Evolutionary conservation across 2,329 filamentous ascomycete genomes (phyloP).

Genomic region (Pseudocercospora vitis): DNA sequence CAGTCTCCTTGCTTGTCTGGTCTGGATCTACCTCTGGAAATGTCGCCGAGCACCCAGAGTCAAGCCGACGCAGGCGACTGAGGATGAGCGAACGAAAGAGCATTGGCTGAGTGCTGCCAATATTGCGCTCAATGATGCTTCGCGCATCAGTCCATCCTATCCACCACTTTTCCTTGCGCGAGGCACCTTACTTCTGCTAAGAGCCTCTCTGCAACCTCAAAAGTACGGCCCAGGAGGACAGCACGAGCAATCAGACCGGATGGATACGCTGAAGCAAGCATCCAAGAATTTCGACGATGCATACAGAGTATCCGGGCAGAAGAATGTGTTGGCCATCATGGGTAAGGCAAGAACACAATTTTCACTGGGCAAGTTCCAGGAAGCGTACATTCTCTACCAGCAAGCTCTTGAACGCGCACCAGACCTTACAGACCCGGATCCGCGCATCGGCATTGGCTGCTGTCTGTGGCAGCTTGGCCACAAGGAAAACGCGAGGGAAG

Average conservation of each 20-base stretch:
- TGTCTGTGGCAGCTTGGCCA: conserved; percentile 96
- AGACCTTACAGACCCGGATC: conserved; percentile 86
- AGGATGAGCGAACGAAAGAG: conserved; percentile 87
- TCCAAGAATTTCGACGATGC: conserved; percentile 95
- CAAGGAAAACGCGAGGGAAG: conserved; percentile 85
- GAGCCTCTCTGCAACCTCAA: conserved; percentile 79
- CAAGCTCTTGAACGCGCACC: conserved; percentile 83
- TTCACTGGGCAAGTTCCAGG: conserved; percentile 79
- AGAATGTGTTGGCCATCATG: conserved; percentile 89
- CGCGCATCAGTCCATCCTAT: conserved; percentile 87
- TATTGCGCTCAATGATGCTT: conserved; percentile 89
- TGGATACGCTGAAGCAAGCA: conserved; percentile 79
- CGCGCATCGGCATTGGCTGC: conserved; percentile 91
- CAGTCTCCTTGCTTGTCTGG: conserved; percentile 78
- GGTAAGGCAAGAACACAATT: conserved; percentile 86
- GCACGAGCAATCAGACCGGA: conserved; percentile 67
- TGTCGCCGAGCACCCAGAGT: conserved; percentile 75
- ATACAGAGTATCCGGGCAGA: conserved; percentile 75
- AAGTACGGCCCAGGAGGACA: conserved; percentile 61
- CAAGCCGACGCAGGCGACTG: conserved; percentile 58
- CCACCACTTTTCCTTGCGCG: conserved; percentile 88
- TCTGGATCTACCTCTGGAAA: conserved; percentile 90
- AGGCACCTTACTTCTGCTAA: conserved; percentile 82
- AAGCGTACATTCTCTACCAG: conserved; percentile 83
- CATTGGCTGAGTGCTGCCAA: conserved; percentile 90